Base-by-base conservation (phyloP, 2,329 filamentous ascomycete genomes). In the Penicillium sp. region DNA sequence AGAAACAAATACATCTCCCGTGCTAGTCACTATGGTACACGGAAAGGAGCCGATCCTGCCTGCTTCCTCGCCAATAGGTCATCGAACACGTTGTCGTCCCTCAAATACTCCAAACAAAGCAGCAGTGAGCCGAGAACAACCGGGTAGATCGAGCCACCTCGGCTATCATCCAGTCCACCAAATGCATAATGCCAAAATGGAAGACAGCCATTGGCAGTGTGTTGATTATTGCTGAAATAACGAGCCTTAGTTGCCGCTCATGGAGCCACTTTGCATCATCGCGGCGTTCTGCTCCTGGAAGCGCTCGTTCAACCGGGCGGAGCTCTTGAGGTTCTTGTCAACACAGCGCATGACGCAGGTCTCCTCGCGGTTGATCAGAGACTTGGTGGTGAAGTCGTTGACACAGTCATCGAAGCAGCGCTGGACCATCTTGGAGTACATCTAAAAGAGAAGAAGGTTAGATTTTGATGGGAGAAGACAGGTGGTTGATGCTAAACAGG, bases 301-400 rank as follows among this genome's bases (percentile, higher is more conserved):
- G 61, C 94, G 85, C 77, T 96, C 90, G 68, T 91, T 90, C 67
- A 99, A 81, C 57, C 94, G 87, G 77, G 94, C 90, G 61, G 90
- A 90, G 60, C 88, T 88, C 75, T 95, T 94, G 82, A 97, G 87
- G 77, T 90, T 90, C 81, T 99, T 99, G 78, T 94, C 89, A 59
- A 97, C 92, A 77, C 94, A 99, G 68, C 91, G 89, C 78, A 90
- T 87, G 69, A 97, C 86, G 79, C 94, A 99, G 74, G 89, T 88
- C 70, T 89, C 89, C 79, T 99, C 94, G 73, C 90, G 88, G 64
- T 86, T 84, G 60, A 89, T 88, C 63, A 99, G 85, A 45, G 91
- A 90, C 80, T 97, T 97, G 79, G 91, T 96, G 70, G 92, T 96
- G 84, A 99, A 99, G 82, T 97, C 92, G 77, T 92, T 93, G 78